Conservation (phyloP, 2,329 filamentous ascomycete genomes). For the Aurifilum marmelostoma region DNA sequence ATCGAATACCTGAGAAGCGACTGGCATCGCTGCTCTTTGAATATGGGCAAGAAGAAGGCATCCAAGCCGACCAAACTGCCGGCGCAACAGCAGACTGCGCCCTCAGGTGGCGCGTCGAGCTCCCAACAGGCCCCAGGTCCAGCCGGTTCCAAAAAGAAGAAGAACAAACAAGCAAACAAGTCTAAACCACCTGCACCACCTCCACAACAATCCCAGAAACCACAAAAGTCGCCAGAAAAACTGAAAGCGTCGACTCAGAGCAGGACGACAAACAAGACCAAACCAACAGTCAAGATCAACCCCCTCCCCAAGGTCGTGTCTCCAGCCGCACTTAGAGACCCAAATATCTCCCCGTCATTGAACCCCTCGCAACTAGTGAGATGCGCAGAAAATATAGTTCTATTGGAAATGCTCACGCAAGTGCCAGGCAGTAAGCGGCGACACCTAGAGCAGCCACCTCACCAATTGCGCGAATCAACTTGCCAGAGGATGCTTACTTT, state of each 20-base stretch:
- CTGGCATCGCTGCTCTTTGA: background rate
- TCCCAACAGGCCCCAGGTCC: background rate
- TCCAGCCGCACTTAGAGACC: background rate
- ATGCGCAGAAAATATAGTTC: constrained; percentile 20
- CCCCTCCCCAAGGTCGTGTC: background rate
- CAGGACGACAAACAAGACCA: background rate
- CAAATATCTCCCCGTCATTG: background rate
- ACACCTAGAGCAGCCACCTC: background rate
- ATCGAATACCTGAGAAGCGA: background rate
- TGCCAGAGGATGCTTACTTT: constrained; percentile 5
- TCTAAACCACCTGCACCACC: background rate
- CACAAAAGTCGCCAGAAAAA: background rate
- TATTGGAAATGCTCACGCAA: constrained; percentile 8
- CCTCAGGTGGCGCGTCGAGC: background rate
- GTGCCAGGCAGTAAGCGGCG: background rate
- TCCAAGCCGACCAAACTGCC: background rate
- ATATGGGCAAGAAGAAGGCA: background rate
- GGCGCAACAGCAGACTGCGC: background rate
- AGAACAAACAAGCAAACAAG: background rate
- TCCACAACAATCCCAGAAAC: background rate
- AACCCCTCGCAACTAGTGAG: background rate
- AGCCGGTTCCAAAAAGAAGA: background rate
- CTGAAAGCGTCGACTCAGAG: background rate
- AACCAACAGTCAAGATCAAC: background rate
- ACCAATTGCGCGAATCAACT: background rate